Evolutionary conservation across 345 rosid genomes (phyloP), one percentile per base, ranked within the genome.

Genomic region (Trapa incisa): DNA sequence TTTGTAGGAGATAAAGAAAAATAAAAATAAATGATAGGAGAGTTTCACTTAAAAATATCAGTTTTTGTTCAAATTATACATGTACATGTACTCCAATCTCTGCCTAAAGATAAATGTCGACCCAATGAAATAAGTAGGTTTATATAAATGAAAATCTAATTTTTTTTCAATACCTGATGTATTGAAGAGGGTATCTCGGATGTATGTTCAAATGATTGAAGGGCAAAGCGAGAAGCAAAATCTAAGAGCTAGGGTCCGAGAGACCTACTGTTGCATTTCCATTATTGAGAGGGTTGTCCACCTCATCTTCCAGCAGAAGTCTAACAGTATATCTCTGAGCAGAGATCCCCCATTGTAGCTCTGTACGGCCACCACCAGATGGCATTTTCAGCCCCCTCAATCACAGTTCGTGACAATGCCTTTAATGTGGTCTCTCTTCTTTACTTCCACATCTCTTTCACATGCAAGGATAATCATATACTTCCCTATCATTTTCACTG

Each of bases 281-380:
- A 58, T 58, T 58, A 58, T 58, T 58, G 63, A 58, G 37, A 41
- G 32, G 63, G 35, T 11, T 58, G 63, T 15, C 37, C 33, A 10
- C 43, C 43, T 41, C 43, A 4, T 8, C 7, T 8, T 3, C 7
- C 63, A 58, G 37, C 63, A 58, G 7, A 58, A 58, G 63, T 58
- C 63, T 22, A 58, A 58, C 63, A 58, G 63, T 58, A 58, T 29
- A 58, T 58, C 63, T 58, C 63, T 58, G 63, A 32, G 63, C 63
- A 32, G 16, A 58, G 63, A 58, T 58, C 63, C 43, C 61, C 36
- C n/a, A 15, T 50, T 50, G 56, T 50, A 50, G 56, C 14, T 15
- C 22, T 15, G 56, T 50, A 50, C 56, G 56, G 56, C 56, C 56
- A 50, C 43, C 43, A 41, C 43, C 43, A 41, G 43, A 50, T 50